These are phyloP conservation scores for Pyrenophora tritici-repentis DNA, from an alignment of 2,329 filamentous ascomycete genomes.

Conservation along the genomic window DNA sequence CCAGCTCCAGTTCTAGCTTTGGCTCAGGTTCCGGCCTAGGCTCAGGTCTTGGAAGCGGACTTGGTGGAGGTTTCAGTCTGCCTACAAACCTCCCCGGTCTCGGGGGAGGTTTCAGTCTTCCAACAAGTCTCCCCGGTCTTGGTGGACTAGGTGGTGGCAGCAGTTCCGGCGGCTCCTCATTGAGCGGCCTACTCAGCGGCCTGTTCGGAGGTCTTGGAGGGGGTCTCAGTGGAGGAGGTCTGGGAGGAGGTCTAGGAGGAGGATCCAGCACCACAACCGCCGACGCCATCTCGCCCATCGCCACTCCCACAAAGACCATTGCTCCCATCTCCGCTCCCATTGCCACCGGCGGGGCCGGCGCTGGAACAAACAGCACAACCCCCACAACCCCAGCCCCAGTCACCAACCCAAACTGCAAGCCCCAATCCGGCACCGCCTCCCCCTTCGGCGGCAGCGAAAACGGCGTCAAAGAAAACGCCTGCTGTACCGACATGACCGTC, in stretches of 20 bases:
- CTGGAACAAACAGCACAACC: slow-evolving; percentile 21
- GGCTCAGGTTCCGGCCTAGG: neutral
- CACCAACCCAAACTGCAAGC: slow-evolving; percentile 25
- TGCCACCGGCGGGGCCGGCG: neutral
- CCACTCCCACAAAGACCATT: neutral
- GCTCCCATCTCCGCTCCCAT: neutral
- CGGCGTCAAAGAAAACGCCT: slow-evolving; percentile 43
- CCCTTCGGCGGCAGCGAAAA: slow-evolving; percentile 43
- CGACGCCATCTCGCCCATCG: neutral
- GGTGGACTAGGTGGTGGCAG: neutral
- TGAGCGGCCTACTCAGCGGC: neutral
- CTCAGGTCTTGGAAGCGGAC: neutral
- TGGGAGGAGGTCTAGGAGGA: slow-evolving; percentile 5
- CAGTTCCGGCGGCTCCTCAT: neutral
- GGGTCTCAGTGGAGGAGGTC: slow-evolving; percentile 2
- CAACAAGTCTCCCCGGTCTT: neutral
- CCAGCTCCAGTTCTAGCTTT: no score
- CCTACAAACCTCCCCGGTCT: neutral
- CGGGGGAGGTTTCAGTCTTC: neutral
- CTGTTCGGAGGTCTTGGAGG: neutral
- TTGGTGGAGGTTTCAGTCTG: neutral
- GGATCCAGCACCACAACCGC: neutral
- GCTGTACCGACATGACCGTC: slow-evolving; percentile 50
- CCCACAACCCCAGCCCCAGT: no score
- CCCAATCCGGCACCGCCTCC: slow-evolving; percentile 21